Conservation (phyloP, 2,329 filamentous ascomycete genomes). For the Harringtonia aguacate region DNA sequence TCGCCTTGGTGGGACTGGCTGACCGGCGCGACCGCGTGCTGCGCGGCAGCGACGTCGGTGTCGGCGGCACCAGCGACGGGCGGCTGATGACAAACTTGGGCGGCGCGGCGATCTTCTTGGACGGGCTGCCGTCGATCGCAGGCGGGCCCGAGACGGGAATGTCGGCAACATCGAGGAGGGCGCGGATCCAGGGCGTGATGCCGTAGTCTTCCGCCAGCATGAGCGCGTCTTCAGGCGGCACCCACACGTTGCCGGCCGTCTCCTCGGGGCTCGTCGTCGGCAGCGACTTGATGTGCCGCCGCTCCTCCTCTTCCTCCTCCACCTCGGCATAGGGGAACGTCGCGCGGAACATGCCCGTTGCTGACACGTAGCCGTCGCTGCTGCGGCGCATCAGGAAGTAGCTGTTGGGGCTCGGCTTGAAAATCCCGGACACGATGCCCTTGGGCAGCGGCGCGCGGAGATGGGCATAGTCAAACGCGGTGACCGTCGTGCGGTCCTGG, state of each 20-base stretch:
- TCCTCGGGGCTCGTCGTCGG: conserved; percentile 77
- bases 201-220: conserved; percentile 77
- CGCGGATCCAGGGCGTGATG: conserved; percentile 78
- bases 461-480: conserved; percentile 92
- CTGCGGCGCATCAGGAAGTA: conserved; percentile 96
- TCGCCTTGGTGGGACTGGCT: conserved; percentile 42
- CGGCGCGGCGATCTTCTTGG: conserved; percentile 69
- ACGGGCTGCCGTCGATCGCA: conserved; percentile 43
- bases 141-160: conserved; percentile 44
- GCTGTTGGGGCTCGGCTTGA: conserved; percentile 77
- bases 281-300: conserved; percentile 75
- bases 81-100: conserved; percentile 52
- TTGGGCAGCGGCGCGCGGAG: conserved; percentile 86
- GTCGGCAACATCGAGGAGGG: conserved; percentile 80
- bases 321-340: conserved; percentile 70
- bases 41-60: conserved; percentile 32
- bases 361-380: conserved; percentile 73
- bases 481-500: conserved; percentile 61
- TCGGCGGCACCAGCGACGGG: conserved; percentile 35
- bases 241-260: conserved; percentile 95
- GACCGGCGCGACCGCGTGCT: conserved; percentile 43
- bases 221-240: conserved; percentile 72
- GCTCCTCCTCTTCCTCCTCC: conserved; percentile 64
- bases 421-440: conserved; percentile 86
- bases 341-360: conserved; percentile 88